Conservation (phyloP, 306 rosid species). For the Casuarina equisetifolia region DNA sequence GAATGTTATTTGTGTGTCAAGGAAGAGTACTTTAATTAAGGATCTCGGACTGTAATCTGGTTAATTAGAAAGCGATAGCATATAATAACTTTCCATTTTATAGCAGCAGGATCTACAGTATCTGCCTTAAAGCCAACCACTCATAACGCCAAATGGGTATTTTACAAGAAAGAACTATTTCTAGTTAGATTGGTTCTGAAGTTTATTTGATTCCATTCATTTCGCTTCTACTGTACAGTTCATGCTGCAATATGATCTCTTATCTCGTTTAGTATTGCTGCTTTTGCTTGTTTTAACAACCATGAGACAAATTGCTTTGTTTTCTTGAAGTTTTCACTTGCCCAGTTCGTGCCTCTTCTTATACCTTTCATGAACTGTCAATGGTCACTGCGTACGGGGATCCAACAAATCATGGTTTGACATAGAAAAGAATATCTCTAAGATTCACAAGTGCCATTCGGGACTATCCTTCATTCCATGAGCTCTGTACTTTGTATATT, state of each 20-base stretch:
- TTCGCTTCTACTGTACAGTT: not conserved
- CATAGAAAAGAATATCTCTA: not conserved
- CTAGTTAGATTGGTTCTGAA: not conserved
- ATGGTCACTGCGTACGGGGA: not conserved
- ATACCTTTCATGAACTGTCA: not conserved
- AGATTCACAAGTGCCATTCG: not conserved
- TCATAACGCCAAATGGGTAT: too few species aligned
- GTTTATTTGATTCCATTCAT: not conserved
- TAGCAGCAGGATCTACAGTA: too few species aligned
- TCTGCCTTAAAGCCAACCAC: too few species aligned
- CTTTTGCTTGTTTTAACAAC: not conserved
- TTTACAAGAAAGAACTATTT: too few species aligned
- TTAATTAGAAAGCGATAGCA: not conserved
- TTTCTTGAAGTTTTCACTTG: not conserved
- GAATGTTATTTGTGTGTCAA: not conserved
- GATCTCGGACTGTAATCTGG: not conserved
- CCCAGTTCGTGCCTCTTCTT: not conserved
- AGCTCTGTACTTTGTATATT: not conserved
- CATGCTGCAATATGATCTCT: not conserved
- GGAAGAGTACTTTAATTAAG: not conserved
- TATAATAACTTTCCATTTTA: not conserved
- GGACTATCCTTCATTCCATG: not conserved
- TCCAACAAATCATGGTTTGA: not conserved
- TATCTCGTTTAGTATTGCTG: not conserved
- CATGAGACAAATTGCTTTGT: not conserved